Percentiles rank a stretch among this genome's conserved stretches.
These are phyloP conservation scores for Candida hungchunana DNA, from an alignment of 805 yeast genomes.

Conservation along the genomic window DNA sequence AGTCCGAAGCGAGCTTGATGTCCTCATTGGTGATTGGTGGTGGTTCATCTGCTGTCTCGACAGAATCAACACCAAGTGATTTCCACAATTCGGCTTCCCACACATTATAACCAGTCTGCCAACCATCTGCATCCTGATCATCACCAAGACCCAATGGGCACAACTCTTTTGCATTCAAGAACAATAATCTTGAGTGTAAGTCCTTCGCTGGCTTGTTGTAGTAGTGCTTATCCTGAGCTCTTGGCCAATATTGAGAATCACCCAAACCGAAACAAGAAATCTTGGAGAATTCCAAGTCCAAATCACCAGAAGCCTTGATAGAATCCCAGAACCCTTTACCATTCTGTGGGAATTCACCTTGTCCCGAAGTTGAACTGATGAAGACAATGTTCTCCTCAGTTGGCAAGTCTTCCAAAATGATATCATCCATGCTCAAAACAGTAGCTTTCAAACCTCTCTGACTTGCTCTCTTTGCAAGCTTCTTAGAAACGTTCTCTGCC, in stretches of 20 bases:
- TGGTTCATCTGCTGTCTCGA: slow-evolving; percentile 83
- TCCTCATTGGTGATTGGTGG: slow-evolving; percentile 94
- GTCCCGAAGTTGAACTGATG: slow-evolving; percentile 89
- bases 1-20: slow-evolving; percentile 83
- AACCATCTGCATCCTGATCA: slow-evolving; percentile 97
- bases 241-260: slow-evolving; percentile 95
- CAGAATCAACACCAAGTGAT: slow-evolving; percentile 79
- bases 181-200: slow-evolving; percentile 55
- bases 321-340: slow-evolving; percentile 71
- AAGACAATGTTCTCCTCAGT: slow-evolving; percentile 48
- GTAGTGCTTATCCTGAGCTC: slow-evolving; percentile 91
- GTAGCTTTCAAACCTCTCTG: slow-evolving; percentile 48
- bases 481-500: slow-evolving; percentile 74
- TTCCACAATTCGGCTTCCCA: slow-evolving; percentile 90
- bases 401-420: slow-evolving; percentile 50
- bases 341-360: slow-evolving; percentile 87
- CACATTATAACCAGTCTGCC: slow-evolving; percentile 78
- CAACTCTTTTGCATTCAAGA: slow-evolving; percentile 71
- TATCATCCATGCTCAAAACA: slow-evolving; percentile 56
- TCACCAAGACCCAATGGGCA: slow-evolving; percentile 86
- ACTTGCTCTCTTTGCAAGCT: slow-evolving; percentile 53
- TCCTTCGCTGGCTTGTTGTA: slow-evolving; percentile 89
- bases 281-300: slow-evolving; percentile 67
- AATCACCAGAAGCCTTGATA: slow-evolving; percentile 55
- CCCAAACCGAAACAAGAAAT: slow-evolving; percentile 86